These are phyloP conservation scores for Scedosporium dehoogii DNA, from an alignment of 2,329 filamentous ascomycete species.

Conservation along the genomic window DNA sequence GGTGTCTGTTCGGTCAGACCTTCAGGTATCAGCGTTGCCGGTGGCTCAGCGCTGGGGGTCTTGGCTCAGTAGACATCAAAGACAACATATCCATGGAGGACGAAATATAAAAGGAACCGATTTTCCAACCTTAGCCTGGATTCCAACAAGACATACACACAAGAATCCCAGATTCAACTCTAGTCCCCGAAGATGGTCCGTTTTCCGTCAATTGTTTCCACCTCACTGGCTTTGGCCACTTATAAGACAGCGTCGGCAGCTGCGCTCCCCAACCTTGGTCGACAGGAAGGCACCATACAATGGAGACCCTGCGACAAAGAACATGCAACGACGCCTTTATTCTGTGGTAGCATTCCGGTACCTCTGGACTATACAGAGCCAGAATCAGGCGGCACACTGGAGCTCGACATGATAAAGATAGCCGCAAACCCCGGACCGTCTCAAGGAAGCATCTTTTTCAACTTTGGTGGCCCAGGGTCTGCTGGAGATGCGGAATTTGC, in stretches of 20 bases:
- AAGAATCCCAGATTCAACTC: no score
- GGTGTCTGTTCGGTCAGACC: no score
- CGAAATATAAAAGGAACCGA: no score
- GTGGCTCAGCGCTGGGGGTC: no score
- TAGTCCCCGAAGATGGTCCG: no score
- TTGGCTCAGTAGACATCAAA: no score
- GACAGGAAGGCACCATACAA: background rate
- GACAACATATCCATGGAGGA: no score
- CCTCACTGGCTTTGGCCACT: constrained; percentile 15
- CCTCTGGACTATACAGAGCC: constrained; percentile 12
- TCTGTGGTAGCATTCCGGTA: constrained; percentile 11
- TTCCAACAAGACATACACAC: no score
- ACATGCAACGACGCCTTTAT: constrained; percentile 7
- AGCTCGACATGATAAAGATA: constrained; percentile 8
- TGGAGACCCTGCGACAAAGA: background rate
- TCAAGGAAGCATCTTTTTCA: constrained; percentile 20
- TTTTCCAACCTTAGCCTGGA: no score
- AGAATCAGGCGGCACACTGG: constrained; percentile 7
- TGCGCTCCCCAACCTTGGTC: background rate
- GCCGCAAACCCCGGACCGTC: constrained; percentile 11
- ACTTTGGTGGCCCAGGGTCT: constrained; percentile 18
- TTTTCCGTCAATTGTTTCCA: no score
- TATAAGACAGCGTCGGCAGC: constrained; percentile 27
- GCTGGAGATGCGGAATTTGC: constrained; percentile 8
- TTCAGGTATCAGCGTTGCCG: no score